Evolutionary conservation across 805 yeast genomes (phyloP), one percentile per base, ranked within the genome.

Genomic region (Sugiyamaella boreocaroliniensis): DNA sequence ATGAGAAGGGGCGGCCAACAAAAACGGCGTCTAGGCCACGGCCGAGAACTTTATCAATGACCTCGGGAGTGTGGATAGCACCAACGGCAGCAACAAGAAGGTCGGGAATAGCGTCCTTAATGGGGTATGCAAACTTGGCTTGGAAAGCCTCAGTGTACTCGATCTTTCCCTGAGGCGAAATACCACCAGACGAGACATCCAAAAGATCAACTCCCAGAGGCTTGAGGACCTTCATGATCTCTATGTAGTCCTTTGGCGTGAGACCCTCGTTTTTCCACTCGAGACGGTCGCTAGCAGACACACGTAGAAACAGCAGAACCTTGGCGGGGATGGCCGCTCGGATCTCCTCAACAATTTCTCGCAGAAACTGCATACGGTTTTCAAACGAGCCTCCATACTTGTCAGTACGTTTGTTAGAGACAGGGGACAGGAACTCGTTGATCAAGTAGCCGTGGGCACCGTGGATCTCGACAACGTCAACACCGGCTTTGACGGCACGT

Each of bases 391-490:
- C 86, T 47, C 86, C 86, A 56, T 80, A 82, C 56, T 74, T 70
- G 60, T 82, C 87, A 1, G 77, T 76, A 62, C 87, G 73, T 55
- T 70, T 63, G 65, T 83, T 81, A 15, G 77, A 66, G 29, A 62
- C 58, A 1, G 68, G 64, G 20, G 78, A 73, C 50, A 77, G 59
- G 57, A 83, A 80, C 56, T 73, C 70, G 58, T 71, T 68, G 44
- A 76, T 53, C 45, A 81, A 64, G 58, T 78, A 80, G 1, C 86
- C 86, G 62, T 81, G 79, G 22, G 88, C 87, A 26, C 71, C 73
- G 64, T 83, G 86, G 54, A 82, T 70, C 61, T 81, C 86, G 43
- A 84, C 76, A 58, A 82, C 81, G 64, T 83, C 88, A 49, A 78
- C 76, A 0, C 81, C 79, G n/a, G 80, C 73, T 2, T 68, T 71